phyloP scores from a whole-genome alignment of 2,329 filamentous ascomycete species.

The Cryphonectria parasitica region DNA sequence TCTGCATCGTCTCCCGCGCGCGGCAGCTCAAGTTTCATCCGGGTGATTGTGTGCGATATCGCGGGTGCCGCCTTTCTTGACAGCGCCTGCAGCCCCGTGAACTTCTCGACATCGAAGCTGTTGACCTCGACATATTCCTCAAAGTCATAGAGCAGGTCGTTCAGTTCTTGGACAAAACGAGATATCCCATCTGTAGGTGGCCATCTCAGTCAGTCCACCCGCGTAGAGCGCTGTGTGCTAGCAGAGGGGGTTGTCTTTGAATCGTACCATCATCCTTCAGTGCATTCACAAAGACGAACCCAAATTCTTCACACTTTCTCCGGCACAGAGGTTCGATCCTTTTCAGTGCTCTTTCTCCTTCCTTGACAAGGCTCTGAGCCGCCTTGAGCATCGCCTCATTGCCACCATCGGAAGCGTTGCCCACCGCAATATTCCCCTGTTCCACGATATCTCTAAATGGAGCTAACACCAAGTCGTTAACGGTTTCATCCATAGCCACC shows the following conservation, averaged over 20 bases:
- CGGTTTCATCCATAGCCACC: constrained; percentile 11
- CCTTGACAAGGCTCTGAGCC: constrained; percentile 43
- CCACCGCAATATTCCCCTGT: constrained; percentile 37
- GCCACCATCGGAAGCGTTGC: constrained; percentile 40
- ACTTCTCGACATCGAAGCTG: constrained; percentile 56
- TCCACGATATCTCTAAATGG: constrained; percentile 25
- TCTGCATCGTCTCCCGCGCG: constrained; percentile 23
- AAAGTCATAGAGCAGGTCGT: constrained; percentile 59
- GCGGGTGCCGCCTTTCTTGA: constrained; percentile 53
- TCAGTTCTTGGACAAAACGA: constrained; percentile 50
- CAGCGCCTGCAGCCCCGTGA: constrained; percentile 50
- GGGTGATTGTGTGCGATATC: constrained; percentile 55
- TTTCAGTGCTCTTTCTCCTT: constrained; percentile 46
- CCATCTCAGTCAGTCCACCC: background rate
- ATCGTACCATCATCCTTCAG: constrained; percentile 58
- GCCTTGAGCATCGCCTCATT: constrained; percentile 53
- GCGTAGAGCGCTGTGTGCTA: constrained; percentile 11
- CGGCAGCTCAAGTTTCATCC: constrained; percentile 53
- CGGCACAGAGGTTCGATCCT: constrained; percentile 56
- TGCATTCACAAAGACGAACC: constrained; percentile 52
- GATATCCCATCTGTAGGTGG: constrained; percentile 51
- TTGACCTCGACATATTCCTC: constrained; percentile 57
- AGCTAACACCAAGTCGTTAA: constrained; percentile 21
- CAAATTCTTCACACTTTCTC: constrained; percentile 53
- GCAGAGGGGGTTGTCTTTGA: background rate